Percentiles rank a stretch among this genome's conserved stretches.
phyloP scores from a whole-genome alignment of 345 rosid species.

The Eucalyptus urophylla region DNA sequence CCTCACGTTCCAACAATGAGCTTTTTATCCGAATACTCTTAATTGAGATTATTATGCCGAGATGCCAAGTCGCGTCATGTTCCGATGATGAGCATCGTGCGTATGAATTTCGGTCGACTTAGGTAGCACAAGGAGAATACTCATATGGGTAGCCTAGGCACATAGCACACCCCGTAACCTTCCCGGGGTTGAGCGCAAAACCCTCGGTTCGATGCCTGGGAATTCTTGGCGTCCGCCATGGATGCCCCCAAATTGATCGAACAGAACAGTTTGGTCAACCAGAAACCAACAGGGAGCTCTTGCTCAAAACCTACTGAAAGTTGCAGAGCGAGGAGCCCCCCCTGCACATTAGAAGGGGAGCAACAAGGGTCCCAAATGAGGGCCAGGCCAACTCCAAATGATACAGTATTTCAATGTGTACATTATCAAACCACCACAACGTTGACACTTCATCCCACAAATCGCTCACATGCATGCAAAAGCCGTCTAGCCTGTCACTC shows the following conservation, averaged over 20 bases:
- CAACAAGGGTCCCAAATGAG: background rate
- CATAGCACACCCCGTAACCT: background rate
- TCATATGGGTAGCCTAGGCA: background rate
- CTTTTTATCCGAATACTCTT: background rate
- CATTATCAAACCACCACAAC: background rate
- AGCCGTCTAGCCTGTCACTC: background rate
- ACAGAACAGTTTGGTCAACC: background rate
- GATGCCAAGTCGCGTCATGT: too few relatives aligned
- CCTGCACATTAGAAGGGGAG: background rate
- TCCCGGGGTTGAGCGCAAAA: background rate
- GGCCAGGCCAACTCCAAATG: background rate
- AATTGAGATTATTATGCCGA: background rate
- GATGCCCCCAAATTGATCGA: background rate
- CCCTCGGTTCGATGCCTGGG: background rate
- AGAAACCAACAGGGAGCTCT: background rate
- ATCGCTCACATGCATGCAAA: background rate
- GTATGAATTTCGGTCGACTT: fast-evolving
- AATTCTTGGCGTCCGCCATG: background rate
- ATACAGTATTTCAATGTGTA: background rate
- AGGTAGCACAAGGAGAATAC: background rate
- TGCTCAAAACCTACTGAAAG: background rate
- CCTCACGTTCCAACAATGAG: fast-evolving
- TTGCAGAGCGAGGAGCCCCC: background rate
- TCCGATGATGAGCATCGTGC: background rate
- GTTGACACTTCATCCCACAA: background rate